phyloP scores from a whole-genome alignment of 2,329 filamentous ascomycete species.

The Penicillium palitans region DNA sequence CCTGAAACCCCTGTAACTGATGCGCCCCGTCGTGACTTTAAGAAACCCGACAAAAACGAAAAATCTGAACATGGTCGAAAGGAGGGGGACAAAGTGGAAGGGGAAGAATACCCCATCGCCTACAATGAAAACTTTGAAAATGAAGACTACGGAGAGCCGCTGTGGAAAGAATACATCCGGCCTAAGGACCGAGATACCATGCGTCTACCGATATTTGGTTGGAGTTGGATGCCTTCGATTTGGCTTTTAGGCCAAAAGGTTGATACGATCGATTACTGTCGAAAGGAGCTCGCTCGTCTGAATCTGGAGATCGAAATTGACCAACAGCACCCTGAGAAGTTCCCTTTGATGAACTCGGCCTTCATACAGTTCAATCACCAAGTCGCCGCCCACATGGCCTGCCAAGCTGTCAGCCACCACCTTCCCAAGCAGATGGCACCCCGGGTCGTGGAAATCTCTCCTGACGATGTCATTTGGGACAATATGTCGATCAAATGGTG shows the following conservation, averaged over 20 bases:
- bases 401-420: slow-evolving; percentile 87
- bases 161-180: slow-evolving; percentile 81
- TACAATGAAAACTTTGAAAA: slow-evolving; percentile 64
- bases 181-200: slow-evolving; percentile 83
- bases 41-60: slow-evolving; percentile 10
- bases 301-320: slow-evolving; percentile 92
- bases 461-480: slow-evolving; percentile 90
- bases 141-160: slow-evolving; percentile 62
- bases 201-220: slow-evolving; percentile 64
- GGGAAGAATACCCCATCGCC: slow-evolving; percentile 60
- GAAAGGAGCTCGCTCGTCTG: slow-evolving; percentile 78
- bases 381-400: slow-evolving; percentile 96
- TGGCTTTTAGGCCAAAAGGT: slow-evolving; percentile 84
- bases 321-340: slow-evolving; percentile 80
- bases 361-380: slow-evolving; percentile 99
- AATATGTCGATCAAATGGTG: slow-evolving; percentile 97
- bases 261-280: slow-evolving; percentile 90
- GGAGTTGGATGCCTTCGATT: slow-evolving; percentile 73
- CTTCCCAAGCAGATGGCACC: slow-evolving; percentile 92
- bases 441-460: slow-evolving; percentile 87
- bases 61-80: slow-evolving; percentile 17
- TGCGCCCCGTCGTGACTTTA: slow-evolving; percentile 5
- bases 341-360: slow-evolving; percentile 89
- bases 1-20: slow-evolving; percentile 29
- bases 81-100: slow-evolving; percentile 29